Conservation (phyloP, 495 filamentous ascomycete genomes). For the Xylaria grammica region DNA sequence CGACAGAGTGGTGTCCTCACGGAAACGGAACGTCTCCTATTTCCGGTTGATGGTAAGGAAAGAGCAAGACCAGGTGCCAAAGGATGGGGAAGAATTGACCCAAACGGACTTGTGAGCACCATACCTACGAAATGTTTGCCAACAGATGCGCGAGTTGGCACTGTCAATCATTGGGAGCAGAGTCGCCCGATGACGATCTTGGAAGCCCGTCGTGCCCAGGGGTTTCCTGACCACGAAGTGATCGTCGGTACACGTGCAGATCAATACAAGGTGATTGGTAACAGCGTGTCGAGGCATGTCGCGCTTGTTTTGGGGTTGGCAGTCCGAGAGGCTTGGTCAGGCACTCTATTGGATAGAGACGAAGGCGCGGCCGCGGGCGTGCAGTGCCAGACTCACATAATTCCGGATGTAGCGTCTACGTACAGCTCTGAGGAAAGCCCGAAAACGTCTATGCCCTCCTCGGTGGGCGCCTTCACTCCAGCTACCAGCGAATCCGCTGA, state of each 20-base stretch:
- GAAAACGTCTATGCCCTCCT: background rate
- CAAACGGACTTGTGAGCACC: constrained; percentile 59
- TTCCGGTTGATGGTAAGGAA: constrained; percentile 23
- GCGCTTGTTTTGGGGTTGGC: constrained; percentile 65
- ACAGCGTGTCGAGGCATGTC: constrained; percentile 70
- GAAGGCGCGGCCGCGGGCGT: background rate
- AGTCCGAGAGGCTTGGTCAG: constrained; percentile 63
- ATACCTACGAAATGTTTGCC: constrained; percentile 55
- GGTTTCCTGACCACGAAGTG: constrained; percentile 70
- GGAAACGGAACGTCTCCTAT: constrained; percentile 39
- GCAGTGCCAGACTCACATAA: background rate
- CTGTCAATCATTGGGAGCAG: constrained; percentile 65
- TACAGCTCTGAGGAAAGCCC: background rate
- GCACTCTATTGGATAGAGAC: constrained; percentile 34
- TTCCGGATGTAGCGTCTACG: background rate
- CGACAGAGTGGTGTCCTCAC: constrained; percentile 47
- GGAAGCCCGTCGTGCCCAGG: constrained; percentile 70
- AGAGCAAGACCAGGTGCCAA: constrained; percentile 30
- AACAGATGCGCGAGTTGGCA: constrained; percentile 54
- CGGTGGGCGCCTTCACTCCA: constrained; percentile 8
- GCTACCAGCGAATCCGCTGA: constrained; percentile 16
- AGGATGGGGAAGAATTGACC: constrained; percentile 59
- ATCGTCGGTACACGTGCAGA: constrained; percentile 58
- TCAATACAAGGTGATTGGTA: constrained; percentile 69
- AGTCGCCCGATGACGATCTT: constrained; percentile 60